These are phyloP conservation scores for Thraustochytrium sp. DNA, from an alignment of 352 stramenopile species.

Conservation along the genomic window DNA sequence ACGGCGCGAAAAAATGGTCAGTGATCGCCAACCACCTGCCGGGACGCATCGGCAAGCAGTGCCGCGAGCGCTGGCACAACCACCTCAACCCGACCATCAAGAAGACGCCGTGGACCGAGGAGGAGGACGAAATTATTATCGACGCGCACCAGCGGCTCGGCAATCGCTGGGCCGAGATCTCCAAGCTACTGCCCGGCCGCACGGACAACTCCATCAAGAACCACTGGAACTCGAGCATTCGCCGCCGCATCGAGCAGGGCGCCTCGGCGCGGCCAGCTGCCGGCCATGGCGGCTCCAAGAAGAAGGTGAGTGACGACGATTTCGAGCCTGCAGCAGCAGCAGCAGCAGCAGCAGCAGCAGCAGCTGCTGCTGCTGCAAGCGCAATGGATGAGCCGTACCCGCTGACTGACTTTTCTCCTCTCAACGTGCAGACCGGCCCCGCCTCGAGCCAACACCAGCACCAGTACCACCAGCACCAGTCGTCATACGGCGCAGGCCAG, in stretches of 20 bases:
- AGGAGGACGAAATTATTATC: constrained; percentile 61
- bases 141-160: constrained; percentile 72
- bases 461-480: too few relatives aligned
- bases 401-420: too few relatives aligned
- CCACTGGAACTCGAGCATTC: constrained; percentile 65
- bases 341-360: too few relatives aligned
- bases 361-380: too few relatives aligned
- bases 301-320: constrained; percentile 24
- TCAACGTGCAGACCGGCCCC: too few relatives aligned
- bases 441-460: too few relatives aligned
- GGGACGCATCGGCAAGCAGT: constrained; percentile 79
- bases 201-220: constrained; percentile 98
- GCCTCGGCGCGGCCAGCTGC: background rate
- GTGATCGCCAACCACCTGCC: constrained; percentile 85
- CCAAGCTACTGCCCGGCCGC: constrained; percentile 86
- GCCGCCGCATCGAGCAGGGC: background rate
- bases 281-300: background rate
- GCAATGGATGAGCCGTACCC: too few relatives aligned
- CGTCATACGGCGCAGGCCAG: too few relatives aligned
- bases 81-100: constrained; percentile 72
- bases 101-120: constrained; percentile 42
- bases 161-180: constrained; percentile 94
- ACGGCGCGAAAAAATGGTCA: constrained; percentile 70
- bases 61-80: constrained; percentile 89
- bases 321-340: too few relatives aligned